Percentiles rank a stretch among this genome's conserved stretches.
These are phyloP conservation scores for Pseudogymnoascus sp. DNA, from an alignment of 2,329 filamentous ascomycete species.

Conservation along the genomic window DNA sequence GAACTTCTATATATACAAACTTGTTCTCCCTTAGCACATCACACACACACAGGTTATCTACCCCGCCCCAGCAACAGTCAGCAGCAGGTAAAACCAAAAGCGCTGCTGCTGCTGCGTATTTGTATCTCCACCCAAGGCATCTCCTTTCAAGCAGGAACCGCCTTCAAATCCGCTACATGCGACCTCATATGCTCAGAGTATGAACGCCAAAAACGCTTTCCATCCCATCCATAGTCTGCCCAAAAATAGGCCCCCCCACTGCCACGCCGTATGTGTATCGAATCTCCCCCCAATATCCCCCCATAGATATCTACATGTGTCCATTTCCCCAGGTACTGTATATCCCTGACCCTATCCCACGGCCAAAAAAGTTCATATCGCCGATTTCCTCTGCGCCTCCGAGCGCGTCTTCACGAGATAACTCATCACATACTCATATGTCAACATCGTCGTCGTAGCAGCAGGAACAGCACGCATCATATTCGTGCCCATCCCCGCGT, in stretches of 20 bases:
- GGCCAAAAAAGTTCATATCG: background rate
- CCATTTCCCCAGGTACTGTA: background rate
- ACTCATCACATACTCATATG: conserved; percentile 67
- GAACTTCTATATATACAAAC: background rate
- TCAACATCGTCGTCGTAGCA: conserved; percentile 94
- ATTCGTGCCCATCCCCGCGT: conserved; percentile 94
- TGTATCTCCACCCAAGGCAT: background rate
- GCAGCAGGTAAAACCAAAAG: background rate
- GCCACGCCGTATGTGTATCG: background rate
- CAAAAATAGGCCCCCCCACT: background rate
- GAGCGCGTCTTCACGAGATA: conserved; percentile 14
- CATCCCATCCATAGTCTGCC: background rate
- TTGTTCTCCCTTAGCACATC: background rate
- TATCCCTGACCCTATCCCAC: background rate
- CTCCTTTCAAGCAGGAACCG: background rate
- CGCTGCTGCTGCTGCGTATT: background rate
- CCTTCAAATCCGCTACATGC: background rate
- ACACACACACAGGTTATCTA: background rate
- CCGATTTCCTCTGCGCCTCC: background rate
- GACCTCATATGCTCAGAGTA: background rate
- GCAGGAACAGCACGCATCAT: conserved; percentile 93
- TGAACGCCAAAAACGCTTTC: background rate
- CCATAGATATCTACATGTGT: background rate
- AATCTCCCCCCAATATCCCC: background rate
- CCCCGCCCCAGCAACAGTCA: background rate